These are phyloP conservation scores for Lentinus tigrinus DNA, from an alignment of 768 basidiomycete genomes.

Conservation along the genomic window DNA sequence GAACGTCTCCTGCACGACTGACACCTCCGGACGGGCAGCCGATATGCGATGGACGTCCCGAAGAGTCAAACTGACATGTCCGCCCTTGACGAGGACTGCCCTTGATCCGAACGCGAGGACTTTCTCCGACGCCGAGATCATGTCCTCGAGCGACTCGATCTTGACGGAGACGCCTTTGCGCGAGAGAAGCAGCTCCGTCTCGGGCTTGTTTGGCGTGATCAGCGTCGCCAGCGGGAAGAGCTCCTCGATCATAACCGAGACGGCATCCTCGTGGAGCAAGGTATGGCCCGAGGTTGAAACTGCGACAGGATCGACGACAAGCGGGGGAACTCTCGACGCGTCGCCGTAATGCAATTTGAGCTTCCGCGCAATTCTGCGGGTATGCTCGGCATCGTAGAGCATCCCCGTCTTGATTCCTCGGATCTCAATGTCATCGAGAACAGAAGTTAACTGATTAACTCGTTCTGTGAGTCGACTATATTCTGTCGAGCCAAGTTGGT, in stretches of 20 bases:
- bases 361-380: conserved; percentile 47
- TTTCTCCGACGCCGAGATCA: conserved; percentile 55
- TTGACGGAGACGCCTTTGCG: conserved; percentile 21
- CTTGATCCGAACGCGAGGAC: conserved; percentile 48
- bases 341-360: conserved; percentile 43
- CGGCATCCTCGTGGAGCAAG: conserved; percentile 65
- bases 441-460: conserved; percentile 12
- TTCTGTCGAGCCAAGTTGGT: not conserved
- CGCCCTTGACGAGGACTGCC: conserved; percentile 82
- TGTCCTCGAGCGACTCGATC: conserved; percentile 52
- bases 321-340: conserved; percentile 37
- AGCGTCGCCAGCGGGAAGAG: conserved; percentile 70
- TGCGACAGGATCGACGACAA: conserved; percentile 88
- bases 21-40: conserved; percentile 29
- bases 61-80: conserved; percentile 56
- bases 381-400: conserved; percentile 64
- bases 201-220: conserved; percentile 84
- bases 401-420: conserved; percentile 87
- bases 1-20: conserved; percentile 45
- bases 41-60: conserved; percentile 43
- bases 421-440: conserved; percentile 71
- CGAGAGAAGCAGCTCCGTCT: conserved; percentile 70
- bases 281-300: conserved; percentile 88
- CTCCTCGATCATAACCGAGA: conserved; percentile 55
- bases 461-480: not conserved